These are phyloP conservation scores for Irpex lacteus DNA, from an alignment of 1,284 basidiomycete species.

Conservation along the genomic window DNA sequence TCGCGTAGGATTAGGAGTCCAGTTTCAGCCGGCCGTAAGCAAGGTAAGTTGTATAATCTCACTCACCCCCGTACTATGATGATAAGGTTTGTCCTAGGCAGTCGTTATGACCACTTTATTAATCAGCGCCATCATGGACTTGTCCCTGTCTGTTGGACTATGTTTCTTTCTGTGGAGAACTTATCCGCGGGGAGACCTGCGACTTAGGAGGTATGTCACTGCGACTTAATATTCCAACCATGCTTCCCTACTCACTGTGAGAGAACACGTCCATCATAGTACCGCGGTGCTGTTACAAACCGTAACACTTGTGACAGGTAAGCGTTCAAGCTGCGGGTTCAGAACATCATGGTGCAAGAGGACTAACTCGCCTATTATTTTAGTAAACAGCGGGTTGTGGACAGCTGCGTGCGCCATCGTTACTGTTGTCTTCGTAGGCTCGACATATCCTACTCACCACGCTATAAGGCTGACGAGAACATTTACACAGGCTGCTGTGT, in stretches of 20 bases:
- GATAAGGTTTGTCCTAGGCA: background rate
- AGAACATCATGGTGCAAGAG: background rate
- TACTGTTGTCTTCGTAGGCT: background rate
- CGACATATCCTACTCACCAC: no score
- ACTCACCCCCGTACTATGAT: background rate
- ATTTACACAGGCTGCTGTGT: background rate
- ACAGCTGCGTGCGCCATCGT: background rate
- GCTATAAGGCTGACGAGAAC: background rate
- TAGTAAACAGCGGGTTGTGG: background rate
- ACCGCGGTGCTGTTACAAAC: background rate
- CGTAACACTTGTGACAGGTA: background rate
- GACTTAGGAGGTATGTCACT: background rate
- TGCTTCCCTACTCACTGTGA: no score
- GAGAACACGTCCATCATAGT: background rate
- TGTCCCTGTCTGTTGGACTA: background rate
- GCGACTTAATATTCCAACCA: background rate
- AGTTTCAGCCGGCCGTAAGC: background rate
- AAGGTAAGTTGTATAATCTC: background rate
- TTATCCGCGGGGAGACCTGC: background rate
- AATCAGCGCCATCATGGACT: background rate
- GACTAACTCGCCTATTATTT: no score
- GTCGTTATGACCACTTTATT: background rate
- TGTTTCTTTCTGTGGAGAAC: background rate
- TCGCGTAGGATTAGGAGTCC: no score
- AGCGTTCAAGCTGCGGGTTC: no score